Base-by-base conservation (phyloP, 164 flowering plant genomes). In the Echeveria elegans region DNA sequence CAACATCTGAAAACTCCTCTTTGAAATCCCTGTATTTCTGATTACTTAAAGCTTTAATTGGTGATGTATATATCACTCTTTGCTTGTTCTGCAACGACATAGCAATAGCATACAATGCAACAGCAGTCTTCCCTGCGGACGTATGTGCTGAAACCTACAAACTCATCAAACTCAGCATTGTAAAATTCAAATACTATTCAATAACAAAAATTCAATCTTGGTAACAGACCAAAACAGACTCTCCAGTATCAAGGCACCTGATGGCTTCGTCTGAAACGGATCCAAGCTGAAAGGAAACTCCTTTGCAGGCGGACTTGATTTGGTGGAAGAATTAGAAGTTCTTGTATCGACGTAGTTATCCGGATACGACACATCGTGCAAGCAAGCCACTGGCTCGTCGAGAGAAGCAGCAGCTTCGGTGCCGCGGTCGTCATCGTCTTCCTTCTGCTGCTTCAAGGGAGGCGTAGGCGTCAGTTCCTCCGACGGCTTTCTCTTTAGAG, bases 111-210 rank as follows among this genome's bases (percentile, higher is more conserved):
- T 95, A 95, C 52, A 72, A 74, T 23, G 97, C 99, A 2, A 95
- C 96, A 16, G 86, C 99, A 26, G 99, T 95, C 80, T 95, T 95
- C 11, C 99, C 99, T 12, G 99, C 97, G 36, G 99, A 95, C 0
- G 99, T 95, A 70, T 95, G 99, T 6, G 99, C 99, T 0, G 99
- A 95, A 6, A 95, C 97, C 97, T 91, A 70, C 66, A 67, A 0
- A 37, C 37, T 34, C 37, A 34, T 3, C 3, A 34, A 3, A 34
- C 37, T n/a, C 37, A 34, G 37, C 37, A 34, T 34, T 34, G 7
- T 34, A 3, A 34, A 34, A 3, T 34, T 34, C 37, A 34, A 34
- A 34, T 3, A 34, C 3, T 34, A 34, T 34, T 34, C 37, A 34
- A n/a, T n/a, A n/a, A n/a, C n/a, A n/a, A n/a, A n/a, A n/a, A n/a